A percentile compares a stretch with the other conserved stretches of the same genome.
Conservation (phyloP, 2,329 filamentous ascomycete genomes). For the Colletotrichum godetiae region DNA sequence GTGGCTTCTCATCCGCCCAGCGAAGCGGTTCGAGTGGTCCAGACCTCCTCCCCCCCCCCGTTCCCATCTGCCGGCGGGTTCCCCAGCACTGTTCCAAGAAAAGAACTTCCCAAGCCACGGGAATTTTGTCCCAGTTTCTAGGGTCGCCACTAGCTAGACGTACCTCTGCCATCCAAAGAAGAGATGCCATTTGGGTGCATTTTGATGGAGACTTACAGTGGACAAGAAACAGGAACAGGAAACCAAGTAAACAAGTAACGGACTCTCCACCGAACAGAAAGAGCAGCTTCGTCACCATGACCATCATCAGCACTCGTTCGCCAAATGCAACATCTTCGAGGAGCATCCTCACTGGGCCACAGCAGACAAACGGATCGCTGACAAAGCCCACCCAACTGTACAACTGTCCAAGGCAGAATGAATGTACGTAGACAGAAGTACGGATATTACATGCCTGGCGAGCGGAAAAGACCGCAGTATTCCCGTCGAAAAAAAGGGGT, state of each 20-base stretch:
- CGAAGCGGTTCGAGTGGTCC: neutral
- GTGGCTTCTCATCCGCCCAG: neutral
- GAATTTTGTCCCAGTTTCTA: neutral
- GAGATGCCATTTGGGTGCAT: neutral
- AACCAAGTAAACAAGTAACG: neutral
- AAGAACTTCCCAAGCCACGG: neutral
- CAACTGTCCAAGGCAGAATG: conserved; percentile 1
- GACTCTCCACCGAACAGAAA: neutral
- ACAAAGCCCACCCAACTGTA: neutral
- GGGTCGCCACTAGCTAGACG: neutral
- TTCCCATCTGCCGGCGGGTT: neutral
- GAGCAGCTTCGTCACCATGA: neutral
- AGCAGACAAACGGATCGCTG: neutral
- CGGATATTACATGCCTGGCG: neutral
- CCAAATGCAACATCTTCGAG: too few relatives aligned
- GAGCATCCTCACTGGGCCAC: neutral
- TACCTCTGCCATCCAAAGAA: neutral
- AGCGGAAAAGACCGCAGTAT: neutral
- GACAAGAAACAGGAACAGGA: neutral
- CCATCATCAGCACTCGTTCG: neutral
- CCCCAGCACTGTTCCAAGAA: neutral
- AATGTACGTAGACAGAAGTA: neutral
- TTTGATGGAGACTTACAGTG: neutral
- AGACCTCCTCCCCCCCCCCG: too few relatives aligned
- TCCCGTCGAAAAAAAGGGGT: neutral